phyloP scores from a whole-genome alignment of 1,139 yeast species.

The Pichia sp. region DNA sequence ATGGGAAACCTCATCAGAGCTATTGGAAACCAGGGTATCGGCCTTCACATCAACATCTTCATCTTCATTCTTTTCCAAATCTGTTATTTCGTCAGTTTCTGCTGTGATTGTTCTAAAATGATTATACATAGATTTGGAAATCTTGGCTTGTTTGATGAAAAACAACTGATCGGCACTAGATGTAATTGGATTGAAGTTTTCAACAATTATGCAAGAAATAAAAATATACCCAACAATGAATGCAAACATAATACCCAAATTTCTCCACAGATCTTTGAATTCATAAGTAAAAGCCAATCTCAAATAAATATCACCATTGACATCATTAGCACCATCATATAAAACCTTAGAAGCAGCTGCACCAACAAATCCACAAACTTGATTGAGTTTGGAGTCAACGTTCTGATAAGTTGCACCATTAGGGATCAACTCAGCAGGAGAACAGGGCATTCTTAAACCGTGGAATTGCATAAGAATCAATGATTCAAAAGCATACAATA shows the following conservation, averaged over 20 bases:
- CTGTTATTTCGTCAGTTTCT: background rate
- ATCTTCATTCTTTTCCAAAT: constrained; percentile 3
- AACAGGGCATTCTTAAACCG: constrained; percentile 45
- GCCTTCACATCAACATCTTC: constrained; percentile 1
- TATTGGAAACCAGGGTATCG: background rate
- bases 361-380: constrained; percentile 44
- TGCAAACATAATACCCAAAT: constrained; percentile 42
- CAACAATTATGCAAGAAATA: constrained; percentile 28
- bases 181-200: constrained; percentile 19
- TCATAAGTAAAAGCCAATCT: constrained; percentile 30
- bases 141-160: constrained; percentile 14
- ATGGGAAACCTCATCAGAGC: background rate
- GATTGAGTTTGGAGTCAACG: constrained; percentile 28
- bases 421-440: constrained; percentile 34
- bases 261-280: constrained; percentile 41
- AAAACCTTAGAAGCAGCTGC: constrained; percentile 29
- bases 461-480: constrained; percentile 48
- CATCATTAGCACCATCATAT: constrained; percentile 17
- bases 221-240: constrained; percentile 32
- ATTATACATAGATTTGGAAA: background rate
- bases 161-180: constrained; percentile 16
- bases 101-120: background rate
- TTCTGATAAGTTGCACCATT: constrained; percentile 39
- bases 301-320: constrained; percentile 36
- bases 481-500: constrained; percentile 48